Conservation (phyloP, 1,284 basidiomycete species). For the Puccinia triticina region DNA sequence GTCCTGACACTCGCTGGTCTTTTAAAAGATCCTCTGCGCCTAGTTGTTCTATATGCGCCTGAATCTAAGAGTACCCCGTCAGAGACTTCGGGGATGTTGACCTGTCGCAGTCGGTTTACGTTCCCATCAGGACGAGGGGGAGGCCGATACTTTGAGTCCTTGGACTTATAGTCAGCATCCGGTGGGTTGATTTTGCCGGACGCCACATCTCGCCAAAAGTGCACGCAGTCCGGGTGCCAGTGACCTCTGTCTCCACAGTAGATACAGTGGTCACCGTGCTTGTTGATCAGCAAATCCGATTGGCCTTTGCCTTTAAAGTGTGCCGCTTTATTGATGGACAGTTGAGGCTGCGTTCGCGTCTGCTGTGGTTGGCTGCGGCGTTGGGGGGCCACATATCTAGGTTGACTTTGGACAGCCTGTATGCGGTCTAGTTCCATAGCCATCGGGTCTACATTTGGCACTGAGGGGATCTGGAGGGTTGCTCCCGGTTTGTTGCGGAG, state of each 20-base stretch:
- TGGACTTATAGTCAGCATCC: too few relatives aligned
- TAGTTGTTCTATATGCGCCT: too few relatives aligned
- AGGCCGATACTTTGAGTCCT: neutral
- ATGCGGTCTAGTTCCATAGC: neutral
- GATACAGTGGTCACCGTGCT: neutral
- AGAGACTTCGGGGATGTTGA: neutral
- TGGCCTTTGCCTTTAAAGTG: neutral
- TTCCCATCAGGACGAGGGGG: neutral
- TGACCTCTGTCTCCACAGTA: neutral
- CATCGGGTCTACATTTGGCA: neutral
- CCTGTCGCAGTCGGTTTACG: neutral
- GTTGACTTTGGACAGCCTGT: neutral
- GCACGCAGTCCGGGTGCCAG: neutral
- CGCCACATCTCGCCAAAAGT: neutral
- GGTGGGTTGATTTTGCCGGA: too few relatives aligned
- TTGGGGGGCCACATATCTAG: too few relatives aligned
- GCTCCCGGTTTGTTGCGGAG: neutral
- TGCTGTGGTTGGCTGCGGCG: neutral
- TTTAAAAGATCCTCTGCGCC: too few relatives aligned
- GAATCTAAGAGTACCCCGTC: neutral
- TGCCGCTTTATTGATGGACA: neutral
- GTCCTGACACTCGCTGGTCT: too few relatives aligned
- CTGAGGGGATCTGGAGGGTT: neutral
- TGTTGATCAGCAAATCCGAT: neutral
- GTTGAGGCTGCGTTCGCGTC: neutral